A percentile compares a stretch with the other conserved stretches of the same genome.
Evolutionary conservation across 2,329 filamentous ascomycete species (phyloP).

Genomic region (Macrophomina pseudophaseolina): DNA sequence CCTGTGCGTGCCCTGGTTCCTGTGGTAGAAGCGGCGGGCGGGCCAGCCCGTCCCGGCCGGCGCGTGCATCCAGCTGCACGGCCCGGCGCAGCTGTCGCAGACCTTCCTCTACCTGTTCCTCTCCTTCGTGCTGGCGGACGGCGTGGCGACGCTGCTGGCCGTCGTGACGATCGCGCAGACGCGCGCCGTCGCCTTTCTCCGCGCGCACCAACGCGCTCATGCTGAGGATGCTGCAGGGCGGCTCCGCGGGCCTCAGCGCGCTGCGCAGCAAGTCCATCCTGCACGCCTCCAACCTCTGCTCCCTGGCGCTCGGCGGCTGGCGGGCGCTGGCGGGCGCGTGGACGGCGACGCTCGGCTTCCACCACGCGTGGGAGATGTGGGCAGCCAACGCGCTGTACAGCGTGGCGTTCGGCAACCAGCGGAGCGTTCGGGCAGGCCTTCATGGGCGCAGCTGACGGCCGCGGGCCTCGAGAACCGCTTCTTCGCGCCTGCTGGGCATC

Average conservation of each 20-base stretch:
- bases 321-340: neutral
- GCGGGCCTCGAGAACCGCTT: neutral
- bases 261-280: neutral
- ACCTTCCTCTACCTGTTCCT: neutral
- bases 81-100: neutral
- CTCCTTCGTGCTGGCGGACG: neutral
- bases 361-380: neutral
- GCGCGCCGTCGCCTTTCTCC: neutral
- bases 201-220: neutral
- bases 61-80: constrained; percentile 36
- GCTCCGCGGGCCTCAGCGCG: neutral
- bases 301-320: neutral
- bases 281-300: neutral
- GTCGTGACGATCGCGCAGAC: neutral
- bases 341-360: neutral
- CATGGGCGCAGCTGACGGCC: neutral
- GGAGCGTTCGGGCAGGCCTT: neutral
- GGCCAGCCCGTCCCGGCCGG: constrained; percentile 57
- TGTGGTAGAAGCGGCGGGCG: constrained; percentile 66
- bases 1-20: constrained; percentile 69
- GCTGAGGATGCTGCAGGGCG: neutral
- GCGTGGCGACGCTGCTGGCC: neutral
- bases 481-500: neutral
- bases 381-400: neutral
- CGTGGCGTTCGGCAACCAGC: neutral